Conservation (phyloP, 2,329 filamentous ascomycete genomes). For the Hypoxylon sp. region DNA sequence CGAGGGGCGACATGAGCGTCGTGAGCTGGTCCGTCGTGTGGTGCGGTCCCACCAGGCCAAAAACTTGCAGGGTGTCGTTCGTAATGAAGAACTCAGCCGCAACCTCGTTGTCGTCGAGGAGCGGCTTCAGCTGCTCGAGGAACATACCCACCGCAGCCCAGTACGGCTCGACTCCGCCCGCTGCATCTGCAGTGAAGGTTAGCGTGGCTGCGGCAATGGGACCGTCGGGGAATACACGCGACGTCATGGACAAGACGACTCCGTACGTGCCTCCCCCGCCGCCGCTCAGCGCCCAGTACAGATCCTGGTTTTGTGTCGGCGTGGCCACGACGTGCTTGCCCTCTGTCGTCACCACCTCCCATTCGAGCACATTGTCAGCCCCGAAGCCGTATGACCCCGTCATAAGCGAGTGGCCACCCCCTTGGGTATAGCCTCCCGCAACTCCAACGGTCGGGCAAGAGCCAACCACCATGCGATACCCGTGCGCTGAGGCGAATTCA, state of each 20-base stretch:
- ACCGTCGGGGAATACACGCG: background rate
- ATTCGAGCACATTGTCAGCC: slow-evolving; percentile 56
- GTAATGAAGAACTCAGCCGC: too few relatives aligned
- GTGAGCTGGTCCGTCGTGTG: too few relatives aligned
- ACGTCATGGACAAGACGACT: slow-evolving; percentile 51
- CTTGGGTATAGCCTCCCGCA: slow-evolving; percentile 60
- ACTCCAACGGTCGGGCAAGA: slow-evolving; percentile 37
- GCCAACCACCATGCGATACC: slow-evolving; percentile 14
- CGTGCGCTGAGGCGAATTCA: slow-evolving; percentile 3
- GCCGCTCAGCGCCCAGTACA: slow-evolving; percentile 66
- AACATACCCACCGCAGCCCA: slow-evolving; percentile 27
- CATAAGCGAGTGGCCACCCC: slow-evolving; percentile 58
- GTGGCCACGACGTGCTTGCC: slow-evolving; percentile 53
- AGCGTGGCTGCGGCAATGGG: too few relatives aligned
- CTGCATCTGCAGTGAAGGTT: too few relatives aligned
- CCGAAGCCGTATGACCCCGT: slow-evolving; percentile 56
- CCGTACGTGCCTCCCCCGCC: slow-evolving; percentile 64
- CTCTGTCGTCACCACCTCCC: slow-evolving; percentile 34
- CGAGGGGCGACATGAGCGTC: too few relatives aligned
- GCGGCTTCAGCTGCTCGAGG: too few relatives aligned
- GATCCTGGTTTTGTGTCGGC: slow-evolving; percentile 56
- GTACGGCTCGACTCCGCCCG: background rate
- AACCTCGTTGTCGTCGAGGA: too few relatives aligned
- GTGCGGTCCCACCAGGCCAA: too few relatives aligned
- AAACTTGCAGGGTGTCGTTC: too few relatives aligned